Base-by-base conservation (phyloP, 2,329 filamentous ascomycete genomes). In the Claviceps sp. region DNA sequence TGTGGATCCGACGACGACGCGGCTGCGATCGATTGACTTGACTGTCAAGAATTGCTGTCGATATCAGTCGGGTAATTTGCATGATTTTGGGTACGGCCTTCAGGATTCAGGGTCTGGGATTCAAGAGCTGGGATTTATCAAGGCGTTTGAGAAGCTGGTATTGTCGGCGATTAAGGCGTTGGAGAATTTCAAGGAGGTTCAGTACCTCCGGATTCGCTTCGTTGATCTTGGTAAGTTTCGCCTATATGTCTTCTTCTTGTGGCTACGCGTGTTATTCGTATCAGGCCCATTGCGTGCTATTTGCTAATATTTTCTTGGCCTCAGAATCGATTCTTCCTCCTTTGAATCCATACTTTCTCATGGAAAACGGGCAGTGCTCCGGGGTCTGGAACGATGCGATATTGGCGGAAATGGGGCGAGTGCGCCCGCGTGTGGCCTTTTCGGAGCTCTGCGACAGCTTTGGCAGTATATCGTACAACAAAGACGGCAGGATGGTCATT, bases 41-140 rank as follows among this genome's bases (percentile, higher is more conserved):
- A 82, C 83, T 0, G 81, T 89, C 52, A 87, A 87, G 68, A 87
- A 87, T 55, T 85, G 83, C 63, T 89, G 85, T 59, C 77, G 83
- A 3, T 69, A 73, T 44, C 64, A 73, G 54, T 24, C 41, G 3
- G 65, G 68, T 47, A 68, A 69, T 56, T 82, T 73, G 70, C 75
- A 81, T 56, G 82, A 86, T 57, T 76, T 43, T 43, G 41, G 19
- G 13, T 43, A 11, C 19, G 41, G 19, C 4, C 16, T 40, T n/a
- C 39, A 40, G 14, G 39, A 40, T 16, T 40, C 77, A 0, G 82
- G 81, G 2, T 84, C 82, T 2, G 83, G 84, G 0, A 85, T 88
- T 54, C 82, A 81, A 19, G 84, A 87, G 59, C 77, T 84, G 70
- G 73, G 78, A 34, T 89, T 89, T 57, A 87, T 89, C 58, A 71